Evolutionary conservation across 1,284 basidiomycete genomes (phyloP).

Genomic region (Papiliotrema flavescens): DNA sequence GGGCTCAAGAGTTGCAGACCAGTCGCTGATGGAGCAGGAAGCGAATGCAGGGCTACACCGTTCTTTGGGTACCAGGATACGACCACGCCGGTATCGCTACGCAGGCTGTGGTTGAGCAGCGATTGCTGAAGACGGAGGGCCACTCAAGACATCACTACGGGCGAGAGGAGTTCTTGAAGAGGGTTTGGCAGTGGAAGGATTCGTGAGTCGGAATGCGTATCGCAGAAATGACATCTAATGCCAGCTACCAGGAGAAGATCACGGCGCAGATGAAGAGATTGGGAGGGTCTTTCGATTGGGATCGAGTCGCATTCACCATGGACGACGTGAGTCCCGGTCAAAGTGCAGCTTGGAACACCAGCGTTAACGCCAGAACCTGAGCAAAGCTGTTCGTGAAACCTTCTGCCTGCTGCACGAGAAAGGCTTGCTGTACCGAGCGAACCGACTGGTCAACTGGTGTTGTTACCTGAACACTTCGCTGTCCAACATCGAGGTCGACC

Average conservation of each 20-base stretch:
- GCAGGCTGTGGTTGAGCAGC: slow-evolving; percentile 95
- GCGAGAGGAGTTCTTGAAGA: slow-evolving; percentile 84
- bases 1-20: background rate
- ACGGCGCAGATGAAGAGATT: slow-evolving; percentile 84
- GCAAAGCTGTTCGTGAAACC: slow-evolving; percentile 84
- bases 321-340: slow-evolving; percentile 59
- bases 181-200: slow-evolving; percentile 95
- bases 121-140: slow-evolving; percentile 77
- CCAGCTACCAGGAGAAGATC: slow-evolving; percentile 76
- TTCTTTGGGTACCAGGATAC: slow-evolving; percentile 89
- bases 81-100: slow-evolving; percentile 99
- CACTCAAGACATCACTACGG: slow-evolving; percentile 90
- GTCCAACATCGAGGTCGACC: slow-evolving; percentile 96
- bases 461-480: slow-evolving; percentile 92
- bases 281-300: slow-evolving; percentile 94
- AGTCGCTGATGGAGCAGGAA: slow-evolving; percentile 58
- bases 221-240: background rate
- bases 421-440: slow-evolving; percentile 91
- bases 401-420: slow-evolving; percentile 92
- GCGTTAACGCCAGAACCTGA: slow-evolving; percentile 57
- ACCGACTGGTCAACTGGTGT: slow-evolving; percentile 98
- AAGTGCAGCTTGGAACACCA: background rate
- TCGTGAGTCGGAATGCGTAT: slow-evolving; percentile 58
- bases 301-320: slow-evolving; percentile 94
- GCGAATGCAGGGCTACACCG: slow-evolving; percentile 91